Conservation (phyloP, 2,329 filamentous ascomycete genomes). For the Fusarium praegraminearum region DNA sequence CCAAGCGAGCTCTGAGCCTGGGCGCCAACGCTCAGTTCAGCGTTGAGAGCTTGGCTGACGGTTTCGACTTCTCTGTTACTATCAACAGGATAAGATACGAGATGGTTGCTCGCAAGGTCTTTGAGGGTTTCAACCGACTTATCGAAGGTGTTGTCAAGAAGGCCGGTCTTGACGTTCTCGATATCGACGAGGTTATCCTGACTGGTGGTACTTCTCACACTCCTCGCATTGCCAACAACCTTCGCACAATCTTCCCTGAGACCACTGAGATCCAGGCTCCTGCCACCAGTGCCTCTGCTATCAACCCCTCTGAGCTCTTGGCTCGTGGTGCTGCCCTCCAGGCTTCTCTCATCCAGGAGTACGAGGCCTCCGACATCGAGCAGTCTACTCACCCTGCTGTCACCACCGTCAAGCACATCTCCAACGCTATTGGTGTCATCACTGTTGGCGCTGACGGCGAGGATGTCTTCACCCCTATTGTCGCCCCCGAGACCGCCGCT, state of each 20-base stretch:
- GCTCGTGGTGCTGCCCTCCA: slow-evolving; percentile 94
- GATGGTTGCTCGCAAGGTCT: slow-evolving; percentile 85
- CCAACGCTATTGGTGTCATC: slow-evolving; percentile 88
- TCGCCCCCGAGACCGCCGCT: slow-evolving; percentile 87
- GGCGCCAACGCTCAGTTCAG: slow-evolving; percentile 91
- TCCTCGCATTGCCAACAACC: slow-evolving; percentile 87
- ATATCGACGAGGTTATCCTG: slow-evolving; percentile 94
- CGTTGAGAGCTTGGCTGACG: slow-evolving; percentile 89
- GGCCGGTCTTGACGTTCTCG: slow-evolving; percentile 89
- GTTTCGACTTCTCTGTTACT: slow-evolving; percentile 89
- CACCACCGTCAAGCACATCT: slow-evolving; percentile 91
- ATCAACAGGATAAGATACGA: slow-evolving; percentile 96
- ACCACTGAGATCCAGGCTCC: slow-evolving; percentile 84
- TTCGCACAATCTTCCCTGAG: slow-evolving; percentile 83
- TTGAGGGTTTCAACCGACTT: slow-evolving; percentile 87
- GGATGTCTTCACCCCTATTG: slow-evolving; percentile 82
- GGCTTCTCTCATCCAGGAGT: slow-evolving; percentile 93
- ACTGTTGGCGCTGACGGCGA: slow-evolving; percentile 69
- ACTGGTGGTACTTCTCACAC: slow-evolving; percentile 93
- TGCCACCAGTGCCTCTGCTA: slow-evolving; percentile 78
- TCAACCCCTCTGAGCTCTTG: slow-evolving; percentile 93
- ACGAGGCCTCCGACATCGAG: slow-evolving; percentile 92
- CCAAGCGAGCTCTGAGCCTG: slow-evolving; percentile 92
- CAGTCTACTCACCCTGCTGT: slow-evolving; percentile 96
- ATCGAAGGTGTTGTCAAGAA: slow-evolving; percentile 90